A percentile compares a stretch with the other conserved stretches of the same genome.
These are phyloP conservation scores for Tolypocladium sp. DNA, from an alignment of 2,329 filamentous ascomycete genomes.

Conservation along the genomic window DNA sequence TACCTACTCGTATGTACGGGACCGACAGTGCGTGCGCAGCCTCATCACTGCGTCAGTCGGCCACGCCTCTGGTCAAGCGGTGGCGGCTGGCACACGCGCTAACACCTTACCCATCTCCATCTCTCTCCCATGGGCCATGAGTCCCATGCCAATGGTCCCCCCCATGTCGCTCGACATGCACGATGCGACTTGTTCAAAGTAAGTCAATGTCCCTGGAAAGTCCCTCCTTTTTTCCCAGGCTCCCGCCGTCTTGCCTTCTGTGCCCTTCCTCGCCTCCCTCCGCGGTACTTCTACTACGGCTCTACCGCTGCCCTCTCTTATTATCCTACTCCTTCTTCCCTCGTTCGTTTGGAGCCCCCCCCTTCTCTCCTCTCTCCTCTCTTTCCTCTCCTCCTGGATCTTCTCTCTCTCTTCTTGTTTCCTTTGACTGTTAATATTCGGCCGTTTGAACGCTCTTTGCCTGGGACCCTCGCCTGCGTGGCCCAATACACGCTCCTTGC, in stretches of 20 bases:
- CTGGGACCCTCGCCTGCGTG: not conserved
- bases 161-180: not conserved
- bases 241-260: not conserved
- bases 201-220: not conserved
- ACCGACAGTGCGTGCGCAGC: not conserved
- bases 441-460: conserved; percentile 1
- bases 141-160: not conserved
- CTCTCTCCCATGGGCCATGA: not conserved
- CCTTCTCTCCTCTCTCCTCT: conserved; percentile 9
- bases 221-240: not conserved
- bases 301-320: conserved; percentile 11
- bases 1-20: not conserved
- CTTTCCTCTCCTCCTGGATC: conserved; percentile 6
- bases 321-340: conserved; percentile 7
- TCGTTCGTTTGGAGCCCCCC: not conserved
- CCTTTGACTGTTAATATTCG: conserved; percentile 7
- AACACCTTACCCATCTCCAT: conserved; percentile 1
- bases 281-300: not conserved
- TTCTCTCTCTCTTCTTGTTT: conserved; percentile 4
- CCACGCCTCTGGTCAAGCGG: not conserved
- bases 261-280: conserved; percentile 1
- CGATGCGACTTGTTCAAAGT: not conserved
- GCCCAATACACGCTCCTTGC: conserved; percentile 2
- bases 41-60: not conserved
- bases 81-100: conserved; percentile 1